These are phyloP conservation scores for Chytriomyces confervae DNA, from an alignment of 192 early-diverging fungal species.

Conservation along the genomic window DNA sequence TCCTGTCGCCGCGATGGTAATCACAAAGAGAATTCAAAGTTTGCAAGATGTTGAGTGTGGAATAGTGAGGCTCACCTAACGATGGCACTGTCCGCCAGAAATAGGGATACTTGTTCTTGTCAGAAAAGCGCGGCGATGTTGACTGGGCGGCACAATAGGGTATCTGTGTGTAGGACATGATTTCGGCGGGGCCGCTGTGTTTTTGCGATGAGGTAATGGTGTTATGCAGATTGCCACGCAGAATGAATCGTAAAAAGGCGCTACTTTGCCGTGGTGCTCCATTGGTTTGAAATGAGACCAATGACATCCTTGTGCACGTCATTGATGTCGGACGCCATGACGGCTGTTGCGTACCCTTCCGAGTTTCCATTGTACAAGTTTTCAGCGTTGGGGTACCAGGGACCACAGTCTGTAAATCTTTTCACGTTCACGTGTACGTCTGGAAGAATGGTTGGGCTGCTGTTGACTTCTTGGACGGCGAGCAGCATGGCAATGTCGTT, in stretches of 20 bases:
- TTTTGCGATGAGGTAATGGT: background rate
- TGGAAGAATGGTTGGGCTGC: background rate
- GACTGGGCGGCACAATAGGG: background rate
- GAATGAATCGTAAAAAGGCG: background rate
- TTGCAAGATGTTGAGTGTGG: background rate
- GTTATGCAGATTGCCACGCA: background rate
- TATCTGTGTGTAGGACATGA: conserved; percentile 2
- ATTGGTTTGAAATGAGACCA: background rate
- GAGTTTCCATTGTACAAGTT: background rate
- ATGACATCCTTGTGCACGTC: background rate
- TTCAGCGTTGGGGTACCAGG: background rate
- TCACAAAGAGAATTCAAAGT: background rate
- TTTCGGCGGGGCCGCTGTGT: background rate
- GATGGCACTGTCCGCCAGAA: background rate
- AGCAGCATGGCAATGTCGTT: background rate
- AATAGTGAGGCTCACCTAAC: background rate
- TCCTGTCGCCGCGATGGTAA: background rate
- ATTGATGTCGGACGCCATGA: background rate
- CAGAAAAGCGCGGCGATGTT: conserved; percentile 2
- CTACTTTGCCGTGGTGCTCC: background rate
- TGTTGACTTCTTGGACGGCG: background rate
- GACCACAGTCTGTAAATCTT: background rate
- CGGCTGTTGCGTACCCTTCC: background rate
- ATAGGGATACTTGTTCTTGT: conserved; percentile 25
- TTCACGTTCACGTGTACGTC: background rate